A percentile compares a stretch with the other conserved stretches of the same genome.
Conservation (phyloP, 2,329 filamentous ascomycete species). For the Alternaria metachromatica region DNA sequence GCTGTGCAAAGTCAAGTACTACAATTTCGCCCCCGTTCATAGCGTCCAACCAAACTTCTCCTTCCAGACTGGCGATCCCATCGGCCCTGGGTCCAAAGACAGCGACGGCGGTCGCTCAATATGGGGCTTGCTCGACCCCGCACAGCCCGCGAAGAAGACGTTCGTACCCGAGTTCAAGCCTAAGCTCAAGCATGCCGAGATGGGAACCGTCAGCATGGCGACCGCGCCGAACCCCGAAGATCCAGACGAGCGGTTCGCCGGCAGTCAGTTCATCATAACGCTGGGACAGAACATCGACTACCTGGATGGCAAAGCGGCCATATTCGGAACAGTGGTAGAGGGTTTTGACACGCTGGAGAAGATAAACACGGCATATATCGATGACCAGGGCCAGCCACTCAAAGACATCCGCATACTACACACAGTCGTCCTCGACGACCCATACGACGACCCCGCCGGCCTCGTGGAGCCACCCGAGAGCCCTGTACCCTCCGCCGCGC, state of each 20-base stretch:
- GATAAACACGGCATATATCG: slow-evolving; percentile 88
- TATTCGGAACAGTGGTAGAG: slow-evolving; percentile 95
- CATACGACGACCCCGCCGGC: slow-evolving; percentile 81
- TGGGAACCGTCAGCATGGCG: slow-evolving; percentile 97
- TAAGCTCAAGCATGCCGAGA: slow-evolving; percentile 86
- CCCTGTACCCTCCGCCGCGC: slow-evolving; percentile 80
- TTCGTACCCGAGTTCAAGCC: slow-evolving; percentile 86
- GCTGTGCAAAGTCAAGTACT: slow-evolving; percentile 98
- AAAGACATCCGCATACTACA: slow-evolving; percentile 96
- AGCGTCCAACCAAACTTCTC: slow-evolving; percentile 94
- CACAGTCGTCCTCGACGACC: slow-evolving; percentile 89
- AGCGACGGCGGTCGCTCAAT: slow-evolving; percentile 94
- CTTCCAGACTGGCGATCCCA: slow-evolving; percentile 93
- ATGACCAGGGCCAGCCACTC: slow-evolving; percentile 83
- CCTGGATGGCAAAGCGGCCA: slow-evolving; percentile 89
- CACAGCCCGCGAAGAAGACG: slow-evolving; percentile 68
- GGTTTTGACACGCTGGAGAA: slow-evolving; percentile 94
- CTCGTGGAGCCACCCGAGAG: slow-evolving; percentile 79
- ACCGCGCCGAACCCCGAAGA: slow-evolving; percentile 78
- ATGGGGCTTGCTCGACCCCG: slow-evolving; percentile 79
- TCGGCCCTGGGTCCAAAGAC: slow-evolving; percentile 81
- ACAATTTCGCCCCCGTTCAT: slow-evolving; percentile 94
- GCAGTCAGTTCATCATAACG: slow-evolving; percentile 93
- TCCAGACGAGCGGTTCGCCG: slow-evolving; percentile 81
- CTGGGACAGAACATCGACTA: slow-evolving; percentile 88